A percentile compares a stretch with the other conserved stretches of the same genome.
phyloP scores from a whole-genome alignment of 1,284 basidiomycete genomes.

The Inonotus hispidus region DNA sequence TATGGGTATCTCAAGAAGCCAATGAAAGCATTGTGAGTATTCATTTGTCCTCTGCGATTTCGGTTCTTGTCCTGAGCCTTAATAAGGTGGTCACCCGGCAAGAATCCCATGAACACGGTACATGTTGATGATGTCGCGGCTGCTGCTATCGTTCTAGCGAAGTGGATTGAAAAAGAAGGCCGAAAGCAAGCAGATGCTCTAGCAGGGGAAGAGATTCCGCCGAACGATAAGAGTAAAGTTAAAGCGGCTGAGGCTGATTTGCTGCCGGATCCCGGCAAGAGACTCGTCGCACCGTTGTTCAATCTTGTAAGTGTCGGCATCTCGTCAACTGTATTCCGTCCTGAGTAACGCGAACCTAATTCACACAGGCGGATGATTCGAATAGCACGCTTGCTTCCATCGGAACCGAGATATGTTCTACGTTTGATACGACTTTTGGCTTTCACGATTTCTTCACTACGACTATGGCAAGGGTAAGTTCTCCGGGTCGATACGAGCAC shows the following conservation, averaged over 20 bases:
- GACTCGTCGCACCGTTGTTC: slow-evolving; percentile 71
- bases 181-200: slow-evolving; percentile 54
- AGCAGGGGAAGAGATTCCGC: slow-evolving; percentile 64
- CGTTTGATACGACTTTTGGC: slow-evolving; percentile 82
- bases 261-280: slow-evolving; percentile 46
- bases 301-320: slow-evolving; percentile 55
- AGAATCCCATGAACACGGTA: slow-evolving; percentile 74
- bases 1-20: slow-evolving; percentile 82
- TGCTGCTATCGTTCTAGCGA: slow-evolving; percentile 67
- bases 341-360: neutral
- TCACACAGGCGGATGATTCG: slow-evolving; percentile 67
- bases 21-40: slow-evolving; percentile 76
- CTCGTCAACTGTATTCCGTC: slow-evolving; percentile 3
- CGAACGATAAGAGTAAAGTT: slow-evolving; percentile 65
- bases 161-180: slow-evolving; percentile 65
- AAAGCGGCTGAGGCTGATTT: slow-evolving; percentile 58
- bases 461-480: slow-evolving; percentile 59
- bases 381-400: slow-evolving; percentile 72
- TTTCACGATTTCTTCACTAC: slow-evolving; percentile 76
- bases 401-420: slow-evolving; percentile 65
- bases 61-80: slow-evolving; percentile 3
- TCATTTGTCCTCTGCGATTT: slow-evolving; percentile 14
- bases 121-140: slow-evolving; percentile 77
- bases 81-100: slow-evolving; percentile 68
- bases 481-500: neutral